Conservation (phyloP, 2,329 filamentous ascomycete species). For the Bisporella sp. region DNA sequence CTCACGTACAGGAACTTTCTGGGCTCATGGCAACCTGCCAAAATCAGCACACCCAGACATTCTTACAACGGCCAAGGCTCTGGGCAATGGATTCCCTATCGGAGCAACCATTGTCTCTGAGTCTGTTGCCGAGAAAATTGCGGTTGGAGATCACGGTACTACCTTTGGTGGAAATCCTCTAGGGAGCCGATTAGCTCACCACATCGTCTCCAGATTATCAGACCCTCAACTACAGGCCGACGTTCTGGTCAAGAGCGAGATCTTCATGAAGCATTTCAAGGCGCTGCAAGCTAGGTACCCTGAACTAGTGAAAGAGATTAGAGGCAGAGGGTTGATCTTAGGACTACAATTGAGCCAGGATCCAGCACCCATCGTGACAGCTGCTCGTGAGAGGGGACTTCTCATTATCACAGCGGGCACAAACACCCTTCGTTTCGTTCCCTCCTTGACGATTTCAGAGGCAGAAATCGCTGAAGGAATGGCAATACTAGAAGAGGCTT, state of each 20-base stretch:
- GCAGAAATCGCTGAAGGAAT: conserved; percentile 75
- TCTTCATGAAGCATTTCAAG: conserved; percentile 52
- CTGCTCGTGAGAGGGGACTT: conserved; percentile 79
- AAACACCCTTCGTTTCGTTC: conserved; percentile 89
- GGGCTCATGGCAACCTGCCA: conserved; percentile 76
- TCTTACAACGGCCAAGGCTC: conserved; percentile 87
- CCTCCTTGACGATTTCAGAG: conserved; percentile 73
- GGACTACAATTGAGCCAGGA: conserved; percentile 77
- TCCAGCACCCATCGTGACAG: conserved; percentile 68
- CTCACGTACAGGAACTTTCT: conserved; percentile 77
- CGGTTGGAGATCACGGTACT: conserved; percentile 64
- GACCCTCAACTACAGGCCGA: conserved; percentile 61
- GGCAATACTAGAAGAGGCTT: conserved; percentile 64
- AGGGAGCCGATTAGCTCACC: conserved; percentile 66
- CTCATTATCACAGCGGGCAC: conserved; percentile 88
- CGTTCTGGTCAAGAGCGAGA: conserved; percentile 60
- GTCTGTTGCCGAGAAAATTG: conserved; percentile 59
- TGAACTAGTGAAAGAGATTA: conserved; percentile 65
- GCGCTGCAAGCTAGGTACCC: conserved; percentile 56
- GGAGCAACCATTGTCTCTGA: conserved; percentile 64
- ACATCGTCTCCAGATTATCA: conserved; percentile 73
- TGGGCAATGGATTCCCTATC: conserved; percentile 94
- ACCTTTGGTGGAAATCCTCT: conserved; percentile 71
- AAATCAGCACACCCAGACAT: conserved; percentile 85
- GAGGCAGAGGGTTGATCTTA: conserved; percentile 79